Evolutionary conservation across 1,139 yeast genomes (phyloP).

Genomic region (Magnusiomyces tetraspermus): DNA sequence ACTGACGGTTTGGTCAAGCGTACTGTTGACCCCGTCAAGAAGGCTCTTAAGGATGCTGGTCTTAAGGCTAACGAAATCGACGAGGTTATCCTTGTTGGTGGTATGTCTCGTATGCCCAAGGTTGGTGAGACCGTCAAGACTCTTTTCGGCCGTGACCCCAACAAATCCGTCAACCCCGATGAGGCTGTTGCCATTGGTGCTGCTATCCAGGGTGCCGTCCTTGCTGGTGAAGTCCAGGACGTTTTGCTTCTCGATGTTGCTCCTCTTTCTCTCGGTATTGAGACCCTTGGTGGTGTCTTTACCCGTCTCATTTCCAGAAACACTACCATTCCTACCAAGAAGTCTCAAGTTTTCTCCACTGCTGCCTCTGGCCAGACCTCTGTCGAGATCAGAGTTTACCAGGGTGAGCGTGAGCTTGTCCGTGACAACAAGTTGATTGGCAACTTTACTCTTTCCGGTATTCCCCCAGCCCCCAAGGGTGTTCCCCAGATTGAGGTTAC

Average conservation of each 20-base stretch:
- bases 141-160: conserved; percentile 90
- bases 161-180: conserved; percentile 98
- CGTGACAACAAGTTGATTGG: conserved; percentile 98
- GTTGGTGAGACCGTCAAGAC: conserved; percentile 92
- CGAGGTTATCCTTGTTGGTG: conserved; percentile 97
- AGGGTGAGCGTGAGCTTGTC: conserved; percentile 99
- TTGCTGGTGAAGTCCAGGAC: conserved; percentile 97
- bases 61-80: conserved; percentile 76
- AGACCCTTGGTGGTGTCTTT: conserved; percentile 98
- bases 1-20: conserved; percentile 89
- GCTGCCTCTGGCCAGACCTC: conserved; percentile 99
- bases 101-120: conserved; percentile 99
- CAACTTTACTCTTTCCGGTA: conserved; percentile 91
- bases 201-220: conserved; percentile 98
- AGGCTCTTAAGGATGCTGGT: conserved; percentile 95
- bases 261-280: conserved; percentile 80
- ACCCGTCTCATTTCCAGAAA: conserved; percentile 96
- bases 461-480: conserved; percentile 98
- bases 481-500: conserved; percentile 98
- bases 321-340: conserved; percentile 96
- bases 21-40: conserved; percentile 94
- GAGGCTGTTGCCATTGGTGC: conserved; percentile 99
- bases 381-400: conserved; percentile 98
- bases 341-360: conserved; percentile 94
- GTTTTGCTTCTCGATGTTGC: conserved; percentile 39